Evolutionary conservation across 1,284 basidiomycete species (phyloP), one percentile per base, ranked within the genome.

Genomic region (Irpex lacteus): DNA sequence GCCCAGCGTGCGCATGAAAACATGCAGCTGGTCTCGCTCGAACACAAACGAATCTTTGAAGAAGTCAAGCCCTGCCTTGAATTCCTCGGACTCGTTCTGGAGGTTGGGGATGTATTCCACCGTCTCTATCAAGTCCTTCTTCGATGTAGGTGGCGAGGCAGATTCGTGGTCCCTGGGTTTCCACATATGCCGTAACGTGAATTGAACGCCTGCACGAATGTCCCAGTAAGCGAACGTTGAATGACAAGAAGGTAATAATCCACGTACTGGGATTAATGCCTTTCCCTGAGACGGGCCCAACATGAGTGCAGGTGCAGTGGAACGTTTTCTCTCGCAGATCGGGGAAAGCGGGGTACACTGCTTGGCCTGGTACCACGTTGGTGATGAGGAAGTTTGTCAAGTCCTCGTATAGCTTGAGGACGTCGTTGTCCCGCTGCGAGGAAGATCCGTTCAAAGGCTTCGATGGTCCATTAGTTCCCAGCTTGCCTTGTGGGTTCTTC

Each of bases 21-120:
- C 74, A 2, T 85, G 80, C 62, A 90, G 78, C 73, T 93, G 91
- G 19, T 82, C 77, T 55, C 82, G 80, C 62, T 82, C 78, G 71
- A 93, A 93, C 13, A 88, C 86, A 73, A 93, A 93, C 0, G 85
- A 74, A 2, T 79, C 78, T 38, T 75, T 78, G 64, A 93, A 79
- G 72, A 88, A 92, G 21, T 81, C 81, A n/a, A 93, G 74, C 52
- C 77, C 77, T 40, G 82, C 74, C 15, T 84, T 79, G 71, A 87
- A 86, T 4, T 85, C 82, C 6, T 72, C 68, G 0, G 77, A 66
- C 71, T 90, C 87, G 64, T 85, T 83, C 61, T 90, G 86, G 5
- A 92, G 80, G 47, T 85, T 76, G 2, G 90, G 91, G 1, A 78
- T 78, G 70, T 89, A 92, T 66, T 85, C 83, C 59, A 89, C 80